Conservation (phyloP, 2,329 filamentous ascomycete genomes). For the Endocalyx cinctus region DNA sequence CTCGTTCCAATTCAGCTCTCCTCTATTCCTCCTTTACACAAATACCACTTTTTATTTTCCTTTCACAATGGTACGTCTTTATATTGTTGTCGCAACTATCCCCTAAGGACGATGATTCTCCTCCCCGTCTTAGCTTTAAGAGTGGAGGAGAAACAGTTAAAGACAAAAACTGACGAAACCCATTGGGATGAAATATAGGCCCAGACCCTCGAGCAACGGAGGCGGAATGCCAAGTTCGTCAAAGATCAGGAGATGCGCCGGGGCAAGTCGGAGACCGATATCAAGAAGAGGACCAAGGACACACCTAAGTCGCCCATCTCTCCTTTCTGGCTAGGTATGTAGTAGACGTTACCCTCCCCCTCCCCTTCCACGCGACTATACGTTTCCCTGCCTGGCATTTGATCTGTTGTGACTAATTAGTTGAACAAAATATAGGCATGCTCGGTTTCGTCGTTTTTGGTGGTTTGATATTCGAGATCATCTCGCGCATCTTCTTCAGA, state of each 20-base stretch:
- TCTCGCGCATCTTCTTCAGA: slow-evolving; percentile 49
- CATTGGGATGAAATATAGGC: too few relatives aligned
- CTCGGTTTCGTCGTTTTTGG: slow-evolving; percentile 59
- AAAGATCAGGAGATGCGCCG: slow-evolving; percentile 68
- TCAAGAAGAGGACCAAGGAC: slow-evolving; percentile 58
- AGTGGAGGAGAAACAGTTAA: background rate
- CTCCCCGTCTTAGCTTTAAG: background rate
- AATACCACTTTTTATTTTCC: too few relatives aligned
- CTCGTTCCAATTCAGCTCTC: too few relatives aligned
- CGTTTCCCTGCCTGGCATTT: background rate
- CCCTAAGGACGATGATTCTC: too few relatives aligned
- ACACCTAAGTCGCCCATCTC: slow-evolving; percentile 57
- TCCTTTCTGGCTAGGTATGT: slow-evolving; percentile 59
- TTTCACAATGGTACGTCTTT: too few relatives aligned
- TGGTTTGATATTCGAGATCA: slow-evolving; percentile 53
- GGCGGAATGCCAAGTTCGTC: slow-evolving; percentile 74
- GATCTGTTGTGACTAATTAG: too few relatives aligned
- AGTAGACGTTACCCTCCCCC: slow-evolving; percentile 17
- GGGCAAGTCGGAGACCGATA: slow-evolving; percentile 64
- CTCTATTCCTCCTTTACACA: too few relatives aligned
- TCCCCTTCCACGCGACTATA: slow-evolving; percentile 1
- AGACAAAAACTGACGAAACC: background rate
- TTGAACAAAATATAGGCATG: too few relatives aligned
- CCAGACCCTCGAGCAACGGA: slow-evolving; percentile 80
- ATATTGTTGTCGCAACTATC: too few relatives aligned